phyloP scores from a whole-genome alignment of 1,139 yeast genomes.

The Scheffersomyces quercinus region DNA sequence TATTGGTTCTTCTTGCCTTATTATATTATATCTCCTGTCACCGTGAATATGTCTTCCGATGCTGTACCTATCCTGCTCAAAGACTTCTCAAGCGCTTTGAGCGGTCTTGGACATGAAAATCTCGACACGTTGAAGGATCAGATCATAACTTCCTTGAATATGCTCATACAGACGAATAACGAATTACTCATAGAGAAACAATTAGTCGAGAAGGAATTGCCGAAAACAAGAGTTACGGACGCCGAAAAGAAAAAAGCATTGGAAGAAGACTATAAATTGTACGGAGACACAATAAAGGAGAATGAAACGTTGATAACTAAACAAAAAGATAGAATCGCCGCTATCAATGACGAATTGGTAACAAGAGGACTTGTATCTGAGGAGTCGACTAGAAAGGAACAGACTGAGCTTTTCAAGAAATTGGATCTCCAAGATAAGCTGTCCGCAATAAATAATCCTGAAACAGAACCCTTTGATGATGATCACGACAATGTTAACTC shows the following conservation, averaged over 20 bases:
- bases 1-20: too few species aligned
- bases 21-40: too few species aligned
- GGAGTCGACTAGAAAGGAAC: too few species aligned
- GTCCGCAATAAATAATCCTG: too few species aligned
- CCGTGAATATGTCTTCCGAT: not conserved
- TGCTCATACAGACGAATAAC: constrained; percentile 34
- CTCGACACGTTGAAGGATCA: constrained; percentile 24
- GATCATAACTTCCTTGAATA: constrained; percentile 26
- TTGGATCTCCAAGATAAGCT: too few species aligned
- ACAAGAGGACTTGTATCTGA: constrained; percentile 23
- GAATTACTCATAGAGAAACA: constrained; percentile 29
- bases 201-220: constrained; percentile 10
- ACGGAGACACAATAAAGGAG: constrained; percentile 33
- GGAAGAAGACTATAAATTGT: constrained; percentile 27
- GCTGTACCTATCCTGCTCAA: constrained; percentile 27
- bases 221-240: not conserved
- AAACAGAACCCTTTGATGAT: too few species aligned
- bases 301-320: constrained; percentile 31
- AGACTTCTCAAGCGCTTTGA: constrained; percentile 31
- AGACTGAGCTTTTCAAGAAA: too few species aligned
- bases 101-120: constrained; percentile 36
- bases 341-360: constrained; percentile 25
- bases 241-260: constrained; percentile 10
- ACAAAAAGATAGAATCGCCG: constrained; percentile 25
- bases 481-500: too few species aligned